Percentiles rank a stretch among this genome's conserved stretches.
These are phyloP conservation scores for Pichia sp. DNA, from an alignment of 1,139 yeast genomes.

Conservation along the genomic window DNA sequence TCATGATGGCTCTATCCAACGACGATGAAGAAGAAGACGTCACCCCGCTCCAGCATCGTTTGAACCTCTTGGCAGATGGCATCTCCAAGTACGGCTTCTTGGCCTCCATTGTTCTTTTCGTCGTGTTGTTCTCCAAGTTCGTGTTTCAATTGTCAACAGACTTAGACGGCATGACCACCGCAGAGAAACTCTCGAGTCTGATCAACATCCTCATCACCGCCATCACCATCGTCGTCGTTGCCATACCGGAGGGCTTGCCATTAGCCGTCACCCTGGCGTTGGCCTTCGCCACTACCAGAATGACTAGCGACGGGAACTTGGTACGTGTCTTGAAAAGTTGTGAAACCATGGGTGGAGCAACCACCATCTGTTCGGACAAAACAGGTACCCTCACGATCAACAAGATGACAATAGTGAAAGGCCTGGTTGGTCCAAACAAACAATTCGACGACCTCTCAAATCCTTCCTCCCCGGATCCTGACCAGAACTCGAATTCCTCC, in stretches of 20 bases:
- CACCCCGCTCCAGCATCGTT: constrained; percentile 85
- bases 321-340: constrained; percentile 92
- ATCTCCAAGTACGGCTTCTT: constrained; percentile 90
- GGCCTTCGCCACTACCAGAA: constrained; percentile 96
- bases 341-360: constrained; percentile 99
- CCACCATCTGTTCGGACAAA: constrained; percentile 94
- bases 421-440: constrained; percentile 48
- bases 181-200: constrained; percentile 81
- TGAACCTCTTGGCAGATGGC: constrained; percentile 81
- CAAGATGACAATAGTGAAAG: constrained; percentile 82
- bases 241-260: constrained; percentile 97
- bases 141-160: constrained; percentile 54
- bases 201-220: constrained; percentile 85
- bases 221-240: constrained; percentile 90
- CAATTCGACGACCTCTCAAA: constrained; percentile 42
- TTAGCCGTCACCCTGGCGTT: constrained; percentile 92
- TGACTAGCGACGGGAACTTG: constrained; percentile 93
- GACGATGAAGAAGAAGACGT: constrained; percentile 43
- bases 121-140: constrained; percentile 75
- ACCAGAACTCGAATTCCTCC: constrained; percentile 3
- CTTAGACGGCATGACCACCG: constrained; percentile 43
- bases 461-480: background rate
- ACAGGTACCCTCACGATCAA: constrained; percentile 96
- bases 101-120: constrained; percentile 73
- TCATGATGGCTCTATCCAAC: constrained; percentile 70